Conservation (phyloP, 2,329 filamentous ascomycete species). For the Fusarium sp. region DNA sequence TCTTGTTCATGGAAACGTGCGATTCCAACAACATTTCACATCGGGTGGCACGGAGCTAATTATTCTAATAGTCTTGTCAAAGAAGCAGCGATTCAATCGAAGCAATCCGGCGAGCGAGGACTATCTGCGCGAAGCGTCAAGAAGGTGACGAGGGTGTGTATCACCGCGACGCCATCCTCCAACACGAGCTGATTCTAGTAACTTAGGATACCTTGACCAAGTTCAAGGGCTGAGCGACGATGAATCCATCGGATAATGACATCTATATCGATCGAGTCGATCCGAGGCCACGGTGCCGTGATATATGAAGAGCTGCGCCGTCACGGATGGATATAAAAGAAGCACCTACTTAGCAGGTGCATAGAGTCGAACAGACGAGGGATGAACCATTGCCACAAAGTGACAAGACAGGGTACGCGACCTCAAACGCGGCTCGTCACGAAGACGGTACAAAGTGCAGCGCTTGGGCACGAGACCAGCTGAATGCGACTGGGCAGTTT, state of each 20-base stretch:
- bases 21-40: conserved; percentile 27
- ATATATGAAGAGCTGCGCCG: conserved; percentile 18
- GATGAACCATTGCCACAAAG: not conserved
- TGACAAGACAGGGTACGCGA: not conserved
- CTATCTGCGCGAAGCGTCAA: conserved; percentile 83
- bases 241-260: not conserved
- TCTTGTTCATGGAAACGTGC: conserved; percentile 82
- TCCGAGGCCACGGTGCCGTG: not conserved
- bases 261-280: conserved; percentile 1
- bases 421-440: conserved; percentile 16
- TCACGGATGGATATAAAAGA: not conserved
- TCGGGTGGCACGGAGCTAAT: not conserved
- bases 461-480: conserved; percentile 48
- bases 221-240: conserved; percentile 73
- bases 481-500: conserved; percentile 37
- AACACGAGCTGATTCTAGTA: conserved; percentile 24
- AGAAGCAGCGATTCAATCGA: conserved; percentile 83
- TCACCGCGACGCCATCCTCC: not conserved
- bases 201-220: conserved; percentile 75
- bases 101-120: conserved; percentile 79
- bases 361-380: not conserved
- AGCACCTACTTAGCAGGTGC: not conserved
- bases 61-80: conserved; percentile 75
- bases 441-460: conserved; percentile 10
- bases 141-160: conserved; percentile 81